These are phyloP conservation scores for Fragilariopsis cylindrus DNA, from an alignment of 108 stramenopile species.

Conservation along the genomic window DNA sequence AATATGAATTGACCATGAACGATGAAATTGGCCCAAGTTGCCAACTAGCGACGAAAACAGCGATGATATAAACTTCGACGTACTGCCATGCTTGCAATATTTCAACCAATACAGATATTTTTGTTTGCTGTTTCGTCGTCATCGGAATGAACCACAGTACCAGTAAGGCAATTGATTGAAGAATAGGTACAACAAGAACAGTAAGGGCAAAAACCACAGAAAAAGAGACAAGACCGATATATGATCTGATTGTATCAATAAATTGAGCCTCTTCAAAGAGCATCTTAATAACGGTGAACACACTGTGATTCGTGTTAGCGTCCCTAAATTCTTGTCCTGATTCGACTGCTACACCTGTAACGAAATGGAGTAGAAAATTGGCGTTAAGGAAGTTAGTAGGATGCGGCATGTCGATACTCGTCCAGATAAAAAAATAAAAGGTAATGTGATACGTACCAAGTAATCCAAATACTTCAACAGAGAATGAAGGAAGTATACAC, in stretches of 20 bases:
- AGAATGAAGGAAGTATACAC: slow-evolving; percentile 59
- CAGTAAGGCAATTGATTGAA: slow-evolving; percentile 51
- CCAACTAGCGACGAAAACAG: slow-evolving; percentile 73
- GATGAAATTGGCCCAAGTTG: slow-evolving; percentile 71
- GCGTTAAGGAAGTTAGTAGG: no score
- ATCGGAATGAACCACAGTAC: slow-evolving; percentile 70
- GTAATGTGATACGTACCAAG: slow-evolving; percentile 32
- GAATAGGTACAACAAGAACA: slow-evolving; percentile 69
- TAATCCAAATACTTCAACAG: slow-evolving; percentile 68
- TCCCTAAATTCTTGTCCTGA: slow-evolving; percentile 64
- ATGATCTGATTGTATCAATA: slow-evolving; percentile 42
- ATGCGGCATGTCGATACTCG: no score
- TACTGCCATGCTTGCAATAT: slow-evolving; percentile 81
- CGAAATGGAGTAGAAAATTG: no score
- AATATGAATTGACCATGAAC: slow-evolving; percentile 75
- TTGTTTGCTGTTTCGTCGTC: slow-evolving; percentile 17
- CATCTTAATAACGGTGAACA: slow-evolving; percentile 56
- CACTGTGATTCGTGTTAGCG: slow-evolving; percentile 53
- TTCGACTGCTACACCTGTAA: slow-evolving; percentile 54
- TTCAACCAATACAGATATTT: slow-evolving; percentile 50
- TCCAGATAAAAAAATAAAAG: no score
- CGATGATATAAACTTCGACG: slow-evolving; percentile 75
- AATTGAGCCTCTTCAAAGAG: slow-evolving; percentile 73
- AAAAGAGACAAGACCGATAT: slow-evolving; percentile 63
- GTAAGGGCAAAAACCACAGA: slow-evolving; percentile 57